These are phyloP conservation scores for Craterostigma plantagineum DNA, from an alignment of 257 asterid genomes.

Conservation along the genomic window DNA sequence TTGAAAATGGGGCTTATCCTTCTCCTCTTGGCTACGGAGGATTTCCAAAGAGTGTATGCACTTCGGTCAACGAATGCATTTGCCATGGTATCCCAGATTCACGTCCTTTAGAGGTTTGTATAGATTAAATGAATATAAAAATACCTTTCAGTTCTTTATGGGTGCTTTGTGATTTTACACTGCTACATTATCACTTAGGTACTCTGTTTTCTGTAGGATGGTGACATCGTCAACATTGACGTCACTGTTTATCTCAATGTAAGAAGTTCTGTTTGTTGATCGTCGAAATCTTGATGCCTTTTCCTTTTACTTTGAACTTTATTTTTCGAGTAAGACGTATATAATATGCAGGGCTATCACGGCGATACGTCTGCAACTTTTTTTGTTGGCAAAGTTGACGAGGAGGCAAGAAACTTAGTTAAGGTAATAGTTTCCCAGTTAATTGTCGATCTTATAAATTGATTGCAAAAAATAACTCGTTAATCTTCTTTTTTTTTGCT, in stretches of 20 bases:
- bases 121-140: slow-evolving; percentile 5
- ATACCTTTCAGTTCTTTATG: background rate
- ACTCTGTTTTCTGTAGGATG: slow-evolving; percentile 62
- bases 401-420: slow-evolving; percentile 67
- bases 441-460: background rate
- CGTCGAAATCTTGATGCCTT: too few species aligned
- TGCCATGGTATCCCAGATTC: slow-evolving; percentile 99
- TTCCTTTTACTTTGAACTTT: background rate
- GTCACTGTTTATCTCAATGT: slow-evolving; percentile 94
- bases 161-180: background rate
- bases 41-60: slow-evolving; percentile 96
- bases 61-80: slow-evolving; percentile 97
- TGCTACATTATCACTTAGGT: slow-evolving; percentile 7
- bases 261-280: slow-evolving; percentile 16
- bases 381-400: slow-evolving; percentile 72
- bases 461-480: too few species aligned
- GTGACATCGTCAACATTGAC: slow-evolving; percentile 88
- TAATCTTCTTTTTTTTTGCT: slow-evolving; percentile 7
- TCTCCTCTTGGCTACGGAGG: slow-evolving; percentile 99
- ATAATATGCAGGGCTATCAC: slow-evolving; percentile 99
- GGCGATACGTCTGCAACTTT: slow-evolving; percentile 94
- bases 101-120: slow-evolving; percentile 72
- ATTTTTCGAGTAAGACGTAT: too few species aligned
- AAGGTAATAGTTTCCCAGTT: slow-evolving; percentile 40
- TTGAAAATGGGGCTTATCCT: slow-evolving; percentile 89